phyloP scores from a whole-genome alignment of 2,329 filamentous ascomycete species.

The Arthrobotrys iridis region DNA sequence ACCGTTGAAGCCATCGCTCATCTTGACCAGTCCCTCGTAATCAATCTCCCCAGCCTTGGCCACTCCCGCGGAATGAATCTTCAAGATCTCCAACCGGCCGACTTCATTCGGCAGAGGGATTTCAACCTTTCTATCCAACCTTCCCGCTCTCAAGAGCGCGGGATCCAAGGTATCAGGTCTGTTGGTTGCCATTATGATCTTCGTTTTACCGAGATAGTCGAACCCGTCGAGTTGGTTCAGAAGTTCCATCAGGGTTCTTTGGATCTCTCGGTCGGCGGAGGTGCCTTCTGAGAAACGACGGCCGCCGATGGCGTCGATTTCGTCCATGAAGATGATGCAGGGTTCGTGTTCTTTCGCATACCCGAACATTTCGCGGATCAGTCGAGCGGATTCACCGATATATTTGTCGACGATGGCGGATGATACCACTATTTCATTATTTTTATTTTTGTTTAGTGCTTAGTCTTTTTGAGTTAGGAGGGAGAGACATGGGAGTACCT shows the following conservation, averaged over 20 bases:
- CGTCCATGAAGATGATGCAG: conserved; percentile 99
- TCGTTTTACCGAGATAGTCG: conserved; percentile 98
- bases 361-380: conserved; percentile 99
- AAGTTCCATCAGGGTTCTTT: conserved; percentile 97
- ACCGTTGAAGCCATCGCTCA: conserved; percentile 98
- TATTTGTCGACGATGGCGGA: conserved; percentile 99
- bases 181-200: conserved; percentile 99
- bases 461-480: too few species aligned
- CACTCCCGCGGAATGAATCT: conserved; percentile 91
- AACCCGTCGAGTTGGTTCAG: conserved; percentile 99
- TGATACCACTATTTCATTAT: conserved; percentile 78
- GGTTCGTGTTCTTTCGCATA: conserved; percentile 99
- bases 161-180: conserved; percentile 95
- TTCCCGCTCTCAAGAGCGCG: conserved; percentile 87
- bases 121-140: conserved; percentile 96
- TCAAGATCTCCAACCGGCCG: conserved; percentile 93
- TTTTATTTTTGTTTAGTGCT: conserved; percentile 30
- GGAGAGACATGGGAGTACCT: conserved; percentile 67
- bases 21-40: conserved; percentile 99
- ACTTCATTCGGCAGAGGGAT: conserved; percentile 98
- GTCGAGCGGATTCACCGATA: conserved; percentile 94
- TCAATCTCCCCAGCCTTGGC: conserved; percentile 94
- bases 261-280: conserved; percentile 96
- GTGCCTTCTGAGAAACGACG: conserved; percentile 97
- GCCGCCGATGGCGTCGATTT: conserved; percentile 98